Evolutionary conservation across 2,329 filamentous ascomycete genomes (phyloP).

Genomic region (Sclerotinia borealis): DNA sequence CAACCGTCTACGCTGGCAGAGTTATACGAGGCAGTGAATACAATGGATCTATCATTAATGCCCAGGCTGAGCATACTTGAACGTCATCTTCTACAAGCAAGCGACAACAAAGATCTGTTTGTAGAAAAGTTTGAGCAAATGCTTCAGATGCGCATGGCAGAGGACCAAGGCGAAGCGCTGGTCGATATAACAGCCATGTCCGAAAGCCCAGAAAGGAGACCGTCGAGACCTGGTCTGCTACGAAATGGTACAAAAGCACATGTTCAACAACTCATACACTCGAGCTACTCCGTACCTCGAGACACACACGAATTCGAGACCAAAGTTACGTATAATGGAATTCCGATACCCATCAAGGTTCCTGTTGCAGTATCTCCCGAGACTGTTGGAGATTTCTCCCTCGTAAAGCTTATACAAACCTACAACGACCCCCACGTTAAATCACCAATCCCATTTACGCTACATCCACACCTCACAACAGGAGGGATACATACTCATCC

Average conservation of each 20-base stretch:
- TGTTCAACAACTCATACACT: constrained; percentile 46
- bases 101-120: constrained; percentile 92
- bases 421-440: constrained; percentile 81
- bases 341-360: constrained; percentile 94
- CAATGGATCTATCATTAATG: constrained; percentile 94
- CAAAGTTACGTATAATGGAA: constrained; percentile 90
- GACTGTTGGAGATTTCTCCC: constrained; percentile 93
- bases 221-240: constrained; percentile 32
- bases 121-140: constrained; percentile 96
- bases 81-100: constrained; percentile 77
- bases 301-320: constrained; percentile 98
- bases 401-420: constrained; percentile 94
- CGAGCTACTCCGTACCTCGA: constrained; percentile 70
- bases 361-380: constrained; percentile 90
- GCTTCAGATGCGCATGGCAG: constrained; percentile 72
- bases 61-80: constrained; percentile 79
- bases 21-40: constrained; percentile 88
- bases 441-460: constrained; percentile 73
- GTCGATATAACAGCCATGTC: constrained; percentile 42
- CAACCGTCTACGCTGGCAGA: constrained; percentile 80
- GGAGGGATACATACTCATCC: constrained; percentile 86
- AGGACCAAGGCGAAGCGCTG: constrained; percentile 45
- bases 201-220: constrained; percentile 38
- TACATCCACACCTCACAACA: constrained; percentile 90
- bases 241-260: constrained; percentile 58